Conservation (phyloP, 768 basidiomycete species). For the Pholiota conissans region DNA sequence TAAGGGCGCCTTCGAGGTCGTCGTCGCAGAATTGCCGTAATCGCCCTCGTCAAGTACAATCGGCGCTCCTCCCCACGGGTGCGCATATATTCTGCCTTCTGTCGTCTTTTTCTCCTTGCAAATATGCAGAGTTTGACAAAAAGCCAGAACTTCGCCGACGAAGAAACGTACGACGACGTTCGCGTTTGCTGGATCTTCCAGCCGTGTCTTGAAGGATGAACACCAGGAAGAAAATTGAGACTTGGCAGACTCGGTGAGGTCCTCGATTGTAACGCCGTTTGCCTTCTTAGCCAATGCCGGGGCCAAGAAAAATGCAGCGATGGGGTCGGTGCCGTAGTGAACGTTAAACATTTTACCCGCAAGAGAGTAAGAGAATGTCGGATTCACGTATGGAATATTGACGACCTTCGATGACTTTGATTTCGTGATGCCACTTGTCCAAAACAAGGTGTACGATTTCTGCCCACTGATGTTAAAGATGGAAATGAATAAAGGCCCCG, state of each 20-base stretch:
- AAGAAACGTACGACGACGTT: constrained; percentile 38
- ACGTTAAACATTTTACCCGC: constrained; percentile 38
- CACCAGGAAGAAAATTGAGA: constrained; percentile 37
- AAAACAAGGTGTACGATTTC: constrained; percentile 27
- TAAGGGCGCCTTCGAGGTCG: constrained; percentile 26
- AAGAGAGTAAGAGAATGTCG: constrained; percentile 43
- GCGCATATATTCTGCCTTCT: constrained; percentile 29
- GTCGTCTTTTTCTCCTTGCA: constrained; percentile 16
- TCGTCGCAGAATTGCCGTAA: constrained; percentile 20
- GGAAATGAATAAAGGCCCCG: constrained; percentile 32
- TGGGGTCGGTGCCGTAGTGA: constrained; percentile 46
- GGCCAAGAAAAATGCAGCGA: constrained; percentile 42
- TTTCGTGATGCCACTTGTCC: constrained; percentile 42
- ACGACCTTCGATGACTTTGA: constrained; percentile 12
- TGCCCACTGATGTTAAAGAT: neutral
- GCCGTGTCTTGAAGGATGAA: constrained; percentile 24
- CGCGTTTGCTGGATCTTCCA: neutral
- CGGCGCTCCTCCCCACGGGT: constrained; percentile 33
- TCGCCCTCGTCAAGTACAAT: constrained; percentile 32
- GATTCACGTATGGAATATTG: constrained; percentile 37
- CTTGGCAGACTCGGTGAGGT: constrained; percentile 29
- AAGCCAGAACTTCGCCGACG: constrained; percentile 37
- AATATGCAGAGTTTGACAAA: constrained; percentile 36
- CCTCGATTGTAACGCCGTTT: constrained; percentile 3
- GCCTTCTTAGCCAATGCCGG: constrained; percentile 23